These are phyloP conservation scores for Eremochloa ophiuroides DNA, from an alignment of 176 grass and related monocot species.

Conservation along the genomic window DNA sequence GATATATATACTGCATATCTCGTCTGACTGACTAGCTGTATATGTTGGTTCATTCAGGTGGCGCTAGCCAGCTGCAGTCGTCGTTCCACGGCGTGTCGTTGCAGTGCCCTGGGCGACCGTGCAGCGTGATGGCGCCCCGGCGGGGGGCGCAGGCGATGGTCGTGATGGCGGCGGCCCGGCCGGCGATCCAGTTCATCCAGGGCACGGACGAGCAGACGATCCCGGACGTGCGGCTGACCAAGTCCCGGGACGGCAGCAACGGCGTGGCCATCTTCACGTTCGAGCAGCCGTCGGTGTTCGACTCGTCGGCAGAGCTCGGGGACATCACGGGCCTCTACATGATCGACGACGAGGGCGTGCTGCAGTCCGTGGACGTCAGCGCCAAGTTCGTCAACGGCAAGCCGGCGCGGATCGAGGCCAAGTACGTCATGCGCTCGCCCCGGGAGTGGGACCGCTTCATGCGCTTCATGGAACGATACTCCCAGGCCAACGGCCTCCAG, in stretches of 20 bases:
- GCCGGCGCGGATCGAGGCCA: conserved; percentile 67
- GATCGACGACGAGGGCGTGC: conserved; percentile 78
- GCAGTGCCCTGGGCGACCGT: conserved; percentile 11
- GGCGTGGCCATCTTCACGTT: conserved; percentile 77
- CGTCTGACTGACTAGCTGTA: background rate
- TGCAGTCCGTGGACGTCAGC: conserved; percentile 87
- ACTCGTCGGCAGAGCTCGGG: conserved; percentile 81
- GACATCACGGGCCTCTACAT: conserved; percentile 91
- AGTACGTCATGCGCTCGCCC: conserved; percentile 66
- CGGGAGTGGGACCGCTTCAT: conserved; percentile 87
- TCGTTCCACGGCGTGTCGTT: conserved; percentile 50
- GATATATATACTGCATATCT: background rate
- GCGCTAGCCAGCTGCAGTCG: conserved; percentile 28
- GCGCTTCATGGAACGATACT: conserved; percentile 96
- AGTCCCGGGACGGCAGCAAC: conserved; percentile 82
- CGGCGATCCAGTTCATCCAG: conserved; percentile 91
- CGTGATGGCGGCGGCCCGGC: conserved; percentile 52
- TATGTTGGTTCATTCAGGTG: background rate
- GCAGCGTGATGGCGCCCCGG: too few species aligned
- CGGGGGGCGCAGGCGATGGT: conserved; percentile 28
- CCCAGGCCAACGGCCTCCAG: conserved; percentile 74
- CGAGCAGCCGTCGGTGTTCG: conserved; percentile 83
- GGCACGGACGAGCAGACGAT: conserved; percentile 93
- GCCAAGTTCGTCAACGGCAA: conserved; percentile 92
- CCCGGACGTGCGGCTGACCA: conserved; percentile 84